Conservation (phyloP, 2,329 filamentous ascomycete species). For the Pezizomycotina sp. region DNA sequence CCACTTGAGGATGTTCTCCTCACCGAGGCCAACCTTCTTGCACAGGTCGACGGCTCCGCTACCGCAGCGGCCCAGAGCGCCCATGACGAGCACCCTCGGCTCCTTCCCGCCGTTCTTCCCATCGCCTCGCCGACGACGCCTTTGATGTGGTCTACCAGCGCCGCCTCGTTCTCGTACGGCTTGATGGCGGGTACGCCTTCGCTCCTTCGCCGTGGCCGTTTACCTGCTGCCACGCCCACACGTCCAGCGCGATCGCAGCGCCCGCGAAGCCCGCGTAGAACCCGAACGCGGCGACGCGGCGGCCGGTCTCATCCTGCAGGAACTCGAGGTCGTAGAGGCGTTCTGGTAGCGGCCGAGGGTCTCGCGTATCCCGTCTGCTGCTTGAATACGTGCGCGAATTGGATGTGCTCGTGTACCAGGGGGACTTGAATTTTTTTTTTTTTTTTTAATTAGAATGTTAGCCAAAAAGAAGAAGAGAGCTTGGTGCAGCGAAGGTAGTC, state of each 20-base stretch:
- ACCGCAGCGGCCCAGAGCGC: slow-evolving; percentile 68
- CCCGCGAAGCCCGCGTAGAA: slow-evolving; percentile 63
- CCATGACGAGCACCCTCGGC: slow-evolving; percentile 69
- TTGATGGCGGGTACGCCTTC: slow-evolving; percentile 27
- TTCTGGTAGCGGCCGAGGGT: slow-evolving; percentile 68
- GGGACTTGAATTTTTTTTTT: slow-evolving; percentile 33
- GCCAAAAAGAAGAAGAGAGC: not conserved
- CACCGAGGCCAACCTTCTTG: slow-evolving; percentile 53
- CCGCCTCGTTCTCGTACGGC: slow-evolving; percentile 55
- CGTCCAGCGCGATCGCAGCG: slow-evolving; percentile 56
- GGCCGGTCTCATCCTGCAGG: slow-evolving; percentile 53
- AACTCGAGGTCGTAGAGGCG: slow-evolving; percentile 75
- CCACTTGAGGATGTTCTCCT: slow-evolving; percentile 52
- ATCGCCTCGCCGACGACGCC: slow-evolving; percentile 49
- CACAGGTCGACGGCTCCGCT: slow-evolving; percentile 69
- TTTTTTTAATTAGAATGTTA: not conserved
- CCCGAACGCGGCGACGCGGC: slow-evolving; percentile 53
- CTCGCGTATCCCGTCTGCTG: slow-evolving; percentile 59
- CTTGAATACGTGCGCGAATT: slow-evolving; percentile 64
- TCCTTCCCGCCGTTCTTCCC: slow-evolving; percentile 45
- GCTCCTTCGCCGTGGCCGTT: slow-evolving; percentile 45
- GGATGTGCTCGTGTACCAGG: slow-evolving; percentile 54
- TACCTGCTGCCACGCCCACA: slow-evolving; percentile 68
- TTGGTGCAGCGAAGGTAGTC: slow-evolving; percentile 4
- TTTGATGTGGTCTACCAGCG: slow-evolving; percentile 59